Evolutionary conservation across 2,329 filamentous ascomycete genomes (phyloP).

Genomic region (Teratosphaeria zuluensis): DNA sequence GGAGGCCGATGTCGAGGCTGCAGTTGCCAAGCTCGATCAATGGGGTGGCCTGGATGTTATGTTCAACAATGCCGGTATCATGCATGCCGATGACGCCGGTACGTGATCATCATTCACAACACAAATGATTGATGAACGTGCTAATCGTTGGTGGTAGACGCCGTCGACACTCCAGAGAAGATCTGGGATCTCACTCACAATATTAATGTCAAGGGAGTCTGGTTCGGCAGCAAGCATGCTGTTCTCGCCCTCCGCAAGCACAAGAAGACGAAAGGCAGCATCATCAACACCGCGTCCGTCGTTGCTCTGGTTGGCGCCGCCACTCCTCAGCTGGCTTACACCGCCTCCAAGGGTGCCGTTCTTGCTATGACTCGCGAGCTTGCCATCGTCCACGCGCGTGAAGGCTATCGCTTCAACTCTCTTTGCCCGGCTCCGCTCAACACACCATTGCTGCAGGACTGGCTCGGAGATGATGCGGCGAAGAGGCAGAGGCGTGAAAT

Average conservation of each 20-base stretch:
- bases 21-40: slow-evolving; percentile 63
- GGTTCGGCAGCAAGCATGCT: slow-evolving; percentile 90
- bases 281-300: slow-evolving; percentile 89
- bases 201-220: slow-evolving; percentile 98
- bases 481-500: slow-evolving; percentile 78
- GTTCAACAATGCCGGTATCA: slow-evolving; percentile 97
- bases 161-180: slow-evolving; percentile 72
- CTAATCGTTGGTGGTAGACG: slow-evolving; percentile 30
- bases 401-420: slow-evolving; percentile 82
- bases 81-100: slow-evolving; percentile 61
- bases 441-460: slow-evolving; percentile 85
- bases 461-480: slow-evolving; percentile 75
- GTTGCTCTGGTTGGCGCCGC: slow-evolving; percentile 80
- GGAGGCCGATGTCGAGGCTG: slow-evolving; percentile 65
- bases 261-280: slow-evolving; percentile 66
- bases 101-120: slow-evolving; percentile 4
- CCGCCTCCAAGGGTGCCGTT: slow-evolving; percentile 86
- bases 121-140: background rate
- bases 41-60: slow-evolving; percentile 87
- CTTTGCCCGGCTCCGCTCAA: slow-evolving; percentile 87
- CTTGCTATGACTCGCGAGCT: slow-evolving; percentile 82
- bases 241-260: slow-evolving; percentile 70
- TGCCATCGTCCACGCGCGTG: slow-evolving; percentile 82
- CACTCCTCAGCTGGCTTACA: slow-evolving; percentile 85
- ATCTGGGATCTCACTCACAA: slow-evolving; percentile 91